These are phyloP conservation scores for Cytospora paraplurivora DNA, from an alignment of 2,329 filamentous ascomycete species.

Conservation along the genomic window DNA sequence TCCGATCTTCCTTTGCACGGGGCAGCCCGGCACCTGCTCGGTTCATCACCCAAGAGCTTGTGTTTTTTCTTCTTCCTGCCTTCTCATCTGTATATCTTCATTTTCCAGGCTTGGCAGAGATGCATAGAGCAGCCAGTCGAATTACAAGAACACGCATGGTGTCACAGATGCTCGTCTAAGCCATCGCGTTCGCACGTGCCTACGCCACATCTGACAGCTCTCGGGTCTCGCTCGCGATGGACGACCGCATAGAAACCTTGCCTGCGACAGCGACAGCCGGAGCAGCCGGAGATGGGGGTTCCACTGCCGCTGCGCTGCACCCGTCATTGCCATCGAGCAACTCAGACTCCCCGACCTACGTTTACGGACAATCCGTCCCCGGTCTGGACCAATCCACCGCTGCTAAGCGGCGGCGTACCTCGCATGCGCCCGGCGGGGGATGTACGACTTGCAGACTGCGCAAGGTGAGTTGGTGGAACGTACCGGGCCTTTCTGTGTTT, in stretches of 20 bases:
- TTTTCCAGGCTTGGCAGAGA: neutral
- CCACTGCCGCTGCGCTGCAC: slow-evolving; percentile 2
- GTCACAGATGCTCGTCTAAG: slow-evolving; percentile 4
- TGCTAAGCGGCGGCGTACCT: slow-evolving; percentile 17
- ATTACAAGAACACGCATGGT: neutral
- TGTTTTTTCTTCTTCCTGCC: neutral
- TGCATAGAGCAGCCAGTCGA: neutral
- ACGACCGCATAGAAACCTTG: neutral
- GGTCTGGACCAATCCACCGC: neutral
- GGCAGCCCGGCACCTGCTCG: slow-evolving; percentile 2
- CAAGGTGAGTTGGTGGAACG: slow-evolving; percentile 19
- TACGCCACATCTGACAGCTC: neutral
- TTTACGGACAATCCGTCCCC: neutral
- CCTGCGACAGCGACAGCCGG: slow-evolving; percentile 22
- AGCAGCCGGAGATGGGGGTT: neutral
- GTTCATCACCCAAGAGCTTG: neutral
- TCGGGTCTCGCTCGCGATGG: slow-evolving; percentile 10
- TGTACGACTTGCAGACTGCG: slow-evolving; percentile 25
- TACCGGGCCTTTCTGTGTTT: too few relatives aligned
- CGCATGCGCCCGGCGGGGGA: neutral
- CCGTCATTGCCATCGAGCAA: neutral
- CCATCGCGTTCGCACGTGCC: slow-evolving; percentile 7
- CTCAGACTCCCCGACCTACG: neutral
- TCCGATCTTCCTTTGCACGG: too few relatives aligned
- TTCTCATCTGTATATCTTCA: neutral